Conservation (phyloP, 2,329 filamentous ascomycete genomes). For the Ophiostoma sp. region DNA sequence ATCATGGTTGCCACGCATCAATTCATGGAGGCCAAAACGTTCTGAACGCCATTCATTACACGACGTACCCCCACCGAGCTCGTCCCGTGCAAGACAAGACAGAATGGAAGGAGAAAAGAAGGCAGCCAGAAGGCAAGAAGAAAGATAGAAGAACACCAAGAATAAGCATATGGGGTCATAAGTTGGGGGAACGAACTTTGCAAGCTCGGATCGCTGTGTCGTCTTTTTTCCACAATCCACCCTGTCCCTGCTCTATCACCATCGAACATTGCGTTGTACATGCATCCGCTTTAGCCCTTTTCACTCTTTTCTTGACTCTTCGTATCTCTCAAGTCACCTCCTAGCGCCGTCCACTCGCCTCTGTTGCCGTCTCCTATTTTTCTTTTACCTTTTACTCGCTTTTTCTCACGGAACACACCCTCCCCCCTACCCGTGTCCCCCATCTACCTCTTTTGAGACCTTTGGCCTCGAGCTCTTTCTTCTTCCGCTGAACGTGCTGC, state of each 20-base stretch:
- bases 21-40: conserved; percentile 21
- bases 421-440: conserved; percentile 1
- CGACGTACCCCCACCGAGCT: conserved; percentile 18
- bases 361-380: background rate
- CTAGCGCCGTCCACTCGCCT: background rate
- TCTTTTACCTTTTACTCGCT: background rate
- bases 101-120: background rate
- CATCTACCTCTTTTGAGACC: background rate
- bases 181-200: background rate
- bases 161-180: conserved; percentile 13
- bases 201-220: conserved; percentile 20
- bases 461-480: background rate
- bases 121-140: background rate
- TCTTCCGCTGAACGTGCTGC: conserved; percentile 17
- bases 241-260: conserved; percentile 21
- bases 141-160: background rate
- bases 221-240: background rate
- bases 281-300: conserved; percentile 3
- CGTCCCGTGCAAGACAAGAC: background rate
- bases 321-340: background rate
- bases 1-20: conserved; percentile 25
- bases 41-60: conserved; percentile 1
- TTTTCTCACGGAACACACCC: background rate
- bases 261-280: conserved; percentile 7
- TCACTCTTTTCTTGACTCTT: background rate